phyloP scores from a whole-genome alignment of 2,329 filamentous ascomycete genomes.

The Sporothrix brasiliensis region DNA sequence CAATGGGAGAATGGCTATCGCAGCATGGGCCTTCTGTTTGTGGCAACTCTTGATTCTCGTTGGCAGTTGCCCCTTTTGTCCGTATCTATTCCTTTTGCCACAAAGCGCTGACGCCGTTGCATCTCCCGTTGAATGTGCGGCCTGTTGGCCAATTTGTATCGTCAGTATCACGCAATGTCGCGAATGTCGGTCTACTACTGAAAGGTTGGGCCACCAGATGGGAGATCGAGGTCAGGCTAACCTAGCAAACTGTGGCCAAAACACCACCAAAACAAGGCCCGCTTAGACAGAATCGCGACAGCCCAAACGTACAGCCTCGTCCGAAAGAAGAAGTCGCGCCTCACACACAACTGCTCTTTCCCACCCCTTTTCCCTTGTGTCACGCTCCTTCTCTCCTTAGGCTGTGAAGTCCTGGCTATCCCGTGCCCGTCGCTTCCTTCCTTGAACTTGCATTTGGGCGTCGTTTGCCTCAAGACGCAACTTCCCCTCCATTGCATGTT shows the following conservation, averaged over 20 bases:
- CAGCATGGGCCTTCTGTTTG: not conserved
- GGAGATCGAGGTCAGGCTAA: not conserved
- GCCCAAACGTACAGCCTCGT: constrained; percentile 20
- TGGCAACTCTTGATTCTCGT: constrained; percentile 26
- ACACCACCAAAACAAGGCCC: constrained; percentile 11
- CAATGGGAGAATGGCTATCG: not conserved
- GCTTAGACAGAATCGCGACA: constrained; percentile 13
- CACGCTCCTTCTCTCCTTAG: constrained; percentile 7
- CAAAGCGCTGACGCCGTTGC: not conserved
- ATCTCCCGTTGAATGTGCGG: not conserved
- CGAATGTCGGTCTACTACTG: not conserved
- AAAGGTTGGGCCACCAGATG: not conserved
- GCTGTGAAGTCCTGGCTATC: constrained; percentile 11
- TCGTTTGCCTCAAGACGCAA: not conserved
- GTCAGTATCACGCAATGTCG: constrained; percentile 20
- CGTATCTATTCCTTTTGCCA: constrained; percentile 4
- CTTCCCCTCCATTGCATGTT: constrained; percentile 16
- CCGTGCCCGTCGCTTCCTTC: not conserved
- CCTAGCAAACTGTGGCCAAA: not conserved
- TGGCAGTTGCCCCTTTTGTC: constrained; percentile 19
- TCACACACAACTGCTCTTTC: not conserved
- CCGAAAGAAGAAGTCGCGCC: constrained; percentile 8
- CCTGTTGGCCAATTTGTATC: not conserved
- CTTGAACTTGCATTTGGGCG: not conserved
- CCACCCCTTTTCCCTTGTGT: not conserved